phyloP scores from a whole-genome alignment of 768 basidiomycete species.

The Leucocoprinus birnbaumii region DNA sequence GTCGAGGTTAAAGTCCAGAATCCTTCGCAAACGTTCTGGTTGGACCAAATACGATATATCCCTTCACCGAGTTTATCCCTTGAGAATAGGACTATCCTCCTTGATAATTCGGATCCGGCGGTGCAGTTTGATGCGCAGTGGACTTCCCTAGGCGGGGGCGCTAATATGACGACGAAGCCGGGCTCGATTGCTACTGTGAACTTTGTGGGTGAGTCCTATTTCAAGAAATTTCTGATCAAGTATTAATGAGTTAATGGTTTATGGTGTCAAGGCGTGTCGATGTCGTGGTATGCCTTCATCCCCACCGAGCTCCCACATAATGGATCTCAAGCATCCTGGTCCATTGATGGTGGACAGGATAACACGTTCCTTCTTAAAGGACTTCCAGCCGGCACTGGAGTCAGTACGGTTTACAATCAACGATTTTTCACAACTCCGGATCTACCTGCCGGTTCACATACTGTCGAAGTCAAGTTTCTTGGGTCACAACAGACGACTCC shows the following conservation, averaged over 20 bases:
- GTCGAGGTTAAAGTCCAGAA: conserved; percentile 12
- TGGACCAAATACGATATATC: conserved; percentile 23
- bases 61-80: conserved; percentile 19
- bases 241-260: conserved; percentile 14
- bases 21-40: conserved; percentile 23
- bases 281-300: conserved; percentile 14
- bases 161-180: conserved; percentile 16
- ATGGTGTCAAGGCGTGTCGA: conserved; percentile 8
- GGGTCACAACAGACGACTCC: conserved; percentile 21
- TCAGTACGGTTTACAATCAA: conserved; percentile 19
- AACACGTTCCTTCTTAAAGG: conserved; percentile 20
- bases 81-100: conserved; percentile 15
- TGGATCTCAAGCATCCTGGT: neutral
- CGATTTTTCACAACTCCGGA: conserved; percentile 21
- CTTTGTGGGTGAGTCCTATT: conserved; percentile 22
- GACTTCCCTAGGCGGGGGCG: conserved; percentile 15
- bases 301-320: neutral
- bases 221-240: neutral
- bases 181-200: conserved; percentile 18
- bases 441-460: conserved; percentile 18
- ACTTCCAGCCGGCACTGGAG: neutral
- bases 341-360: neutral
- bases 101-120: conserved; percentile 19
- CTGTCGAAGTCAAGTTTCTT: conserved; percentile 19
- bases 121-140: conserved; percentile 21